A percentile compares a stretch with the other conserved stretches of the same genome.
phyloP scores from a whole-genome alignment of 768 basidiomycete species.

The Suillus sp. region DNA sequence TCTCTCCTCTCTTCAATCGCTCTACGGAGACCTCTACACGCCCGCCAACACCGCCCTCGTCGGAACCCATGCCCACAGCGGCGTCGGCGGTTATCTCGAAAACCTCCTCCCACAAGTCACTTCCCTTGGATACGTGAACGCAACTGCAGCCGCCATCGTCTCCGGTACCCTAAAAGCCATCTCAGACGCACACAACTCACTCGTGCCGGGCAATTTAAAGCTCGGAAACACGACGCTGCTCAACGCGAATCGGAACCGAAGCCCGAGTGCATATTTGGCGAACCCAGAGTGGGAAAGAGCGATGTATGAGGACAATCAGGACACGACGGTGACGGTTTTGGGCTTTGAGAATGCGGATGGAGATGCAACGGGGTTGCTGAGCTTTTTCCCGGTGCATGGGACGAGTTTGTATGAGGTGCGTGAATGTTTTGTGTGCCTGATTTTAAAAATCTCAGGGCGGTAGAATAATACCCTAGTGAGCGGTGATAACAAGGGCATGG shows the following conservation, averaged over 20 bases:
- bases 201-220: conserved; percentile 59
- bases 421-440: not conserved
- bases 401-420: conserved; percentile 75
- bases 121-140: conserved; percentile 69
- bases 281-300: conserved; percentile 74
- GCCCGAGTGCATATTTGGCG: conserved; percentile 73
- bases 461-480: conserved; percentile 85
- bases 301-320: conserved; percentile 68
- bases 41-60: conserved; percentile 75
- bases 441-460: not conserved
- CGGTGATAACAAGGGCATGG: conserved; percentile 85
- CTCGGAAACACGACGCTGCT: conserved; percentile 71
- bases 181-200: conserved; percentile 61
- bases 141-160: conserved; percentile 74
- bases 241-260: conserved; percentile 73
- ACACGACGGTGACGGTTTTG: conserved; percentile 71
- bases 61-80: conserved; percentile 74
- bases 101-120: conserved; percentile 78
- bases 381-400: conserved; percentile 79
- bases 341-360: conserved; percentile 63
- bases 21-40: conserved; percentile 66
- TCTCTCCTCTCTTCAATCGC: conserved; percentile 53
- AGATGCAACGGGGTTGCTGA: conserved; percentile 63
- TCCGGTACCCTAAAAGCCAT: conserved; percentile 70
- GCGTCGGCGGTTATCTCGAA: conserved; percentile 79